These are phyloP conservation scores for Colletotrichum phormii DNA, from an alignment of 2,329 filamentous ascomycete genomes.

Conservation along the genomic window DNA sequence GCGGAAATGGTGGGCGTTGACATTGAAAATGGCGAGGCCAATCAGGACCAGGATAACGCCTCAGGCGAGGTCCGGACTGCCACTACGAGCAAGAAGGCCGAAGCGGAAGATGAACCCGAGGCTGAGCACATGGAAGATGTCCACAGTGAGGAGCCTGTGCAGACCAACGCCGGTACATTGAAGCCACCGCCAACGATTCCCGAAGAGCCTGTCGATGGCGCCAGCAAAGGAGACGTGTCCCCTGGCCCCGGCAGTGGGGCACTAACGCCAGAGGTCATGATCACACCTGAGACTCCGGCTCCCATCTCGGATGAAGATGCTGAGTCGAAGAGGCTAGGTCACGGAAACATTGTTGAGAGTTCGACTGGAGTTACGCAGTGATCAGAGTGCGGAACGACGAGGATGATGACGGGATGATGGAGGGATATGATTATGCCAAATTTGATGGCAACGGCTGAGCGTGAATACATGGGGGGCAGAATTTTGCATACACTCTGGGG, in stretches of 20 bases:
- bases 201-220: constrained; percentile 45
- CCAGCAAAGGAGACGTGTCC: constrained; percentile 19
- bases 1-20: constrained; percentile 83
- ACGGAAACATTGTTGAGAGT: constrained; percentile 50
- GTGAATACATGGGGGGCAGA: background rate
- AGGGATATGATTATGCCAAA: background rate
- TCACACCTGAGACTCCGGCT: constrained; percentile 64
- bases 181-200: constrained; percentile 30
- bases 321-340: constrained; percentile 58
- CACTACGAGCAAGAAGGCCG: constrained; percentile 43
- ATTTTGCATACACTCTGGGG: constrained; percentile 33
- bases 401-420: background rate
- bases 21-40: constrained; percentile 61
- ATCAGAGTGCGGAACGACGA: background rate
- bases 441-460: background rate
- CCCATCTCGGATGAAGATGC: constrained; percentile 46
- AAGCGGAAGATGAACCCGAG: constrained; percentile 47
- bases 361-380: constrained; percentile 49
- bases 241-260: constrained; percentile 36
- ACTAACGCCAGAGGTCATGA: constrained; percentile 55
- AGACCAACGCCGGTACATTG: constrained; percentile 36
- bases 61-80: constrained; percentile 40
- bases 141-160: constrained; percentile 33
- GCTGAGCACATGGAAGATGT: constrained; percentile 51
- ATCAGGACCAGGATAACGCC: constrained; percentile 43